These are phyloP conservation scores for Kwoniella sp. DNA, from an alignment of 768 basidiomycete genomes.

Conservation along the genomic window DNA sequence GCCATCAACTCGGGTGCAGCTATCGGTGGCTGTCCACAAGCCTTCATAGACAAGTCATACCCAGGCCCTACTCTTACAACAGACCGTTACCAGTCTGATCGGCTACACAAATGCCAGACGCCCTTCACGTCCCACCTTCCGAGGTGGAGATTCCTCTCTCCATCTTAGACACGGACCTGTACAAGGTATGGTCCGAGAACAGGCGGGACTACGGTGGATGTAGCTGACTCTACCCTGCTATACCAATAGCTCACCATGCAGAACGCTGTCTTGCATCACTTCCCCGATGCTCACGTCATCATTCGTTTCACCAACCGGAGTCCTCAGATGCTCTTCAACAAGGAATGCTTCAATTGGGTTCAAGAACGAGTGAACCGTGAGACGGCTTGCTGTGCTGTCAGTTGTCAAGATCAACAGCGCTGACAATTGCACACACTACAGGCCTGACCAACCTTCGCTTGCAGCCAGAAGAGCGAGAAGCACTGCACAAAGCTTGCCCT, in stretches of 20 bases:
- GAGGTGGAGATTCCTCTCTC: constrained; percentile 53
- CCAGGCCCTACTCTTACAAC: too few species aligned
- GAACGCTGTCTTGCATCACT: constrained; percentile 75
- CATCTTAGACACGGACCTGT: constrained; percentile 86
- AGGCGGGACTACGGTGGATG: background rate
- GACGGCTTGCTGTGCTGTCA: constrained; percentile 27
- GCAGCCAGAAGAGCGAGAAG: constrained; percentile 58
- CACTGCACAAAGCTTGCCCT: constrained; percentile 66
- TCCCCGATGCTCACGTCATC: constrained; percentile 64
- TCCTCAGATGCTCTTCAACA: constrained; percentile 62
- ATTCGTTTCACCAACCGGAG: constrained; percentile 81
- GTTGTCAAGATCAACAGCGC: background rate
- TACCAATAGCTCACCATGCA: constrained; percentile 83
- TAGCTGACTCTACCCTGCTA: background rate
- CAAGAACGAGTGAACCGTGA: constrained; percentile 58
- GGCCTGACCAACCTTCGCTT: constrained; percentile 1
- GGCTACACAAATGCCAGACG: constrained; percentile 7
- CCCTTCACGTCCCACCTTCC: constrained; percentile 12
- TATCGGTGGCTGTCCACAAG: too few species aligned
- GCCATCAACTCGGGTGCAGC: too few species aligned
- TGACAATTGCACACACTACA: background rate
- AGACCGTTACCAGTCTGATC: too few species aligned
- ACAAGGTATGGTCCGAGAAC: constrained; percentile 81
- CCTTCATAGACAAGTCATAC: too few species aligned
- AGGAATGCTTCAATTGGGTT: constrained; percentile 62